phyloP scores from a whole-genome alignment of 768 basidiomycete species.

The Phanerochaete carnosa region DNA sequence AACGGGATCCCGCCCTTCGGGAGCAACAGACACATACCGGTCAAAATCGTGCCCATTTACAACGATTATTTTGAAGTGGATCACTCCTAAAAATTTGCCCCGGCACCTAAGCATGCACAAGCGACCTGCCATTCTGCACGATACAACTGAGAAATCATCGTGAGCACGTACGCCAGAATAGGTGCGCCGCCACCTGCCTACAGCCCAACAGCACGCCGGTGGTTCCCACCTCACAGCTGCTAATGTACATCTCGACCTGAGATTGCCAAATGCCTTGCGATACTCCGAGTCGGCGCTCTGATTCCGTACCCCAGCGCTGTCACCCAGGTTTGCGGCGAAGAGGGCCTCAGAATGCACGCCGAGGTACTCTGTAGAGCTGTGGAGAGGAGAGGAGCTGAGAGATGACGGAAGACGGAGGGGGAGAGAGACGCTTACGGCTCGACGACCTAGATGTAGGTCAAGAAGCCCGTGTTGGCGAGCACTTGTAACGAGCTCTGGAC shows the following conservation, averaged over 20 bases:
- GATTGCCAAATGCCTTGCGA: constrained; percentile 36
- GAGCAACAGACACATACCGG: constrained; percentile 25
- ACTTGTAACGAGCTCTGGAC: constrained; percentile 54
- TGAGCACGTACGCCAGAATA: constrained; percentile 50
- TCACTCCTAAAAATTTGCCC: constrained; percentile 50
- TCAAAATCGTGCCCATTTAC: constrained; percentile 50
- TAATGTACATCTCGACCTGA: constrained; percentile 39
- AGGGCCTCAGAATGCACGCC: constrained; percentile 29
- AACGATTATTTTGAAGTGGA: constrained; percentile 32
- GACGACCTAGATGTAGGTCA: constrained; percentile 57
- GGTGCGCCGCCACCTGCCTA: constrained; percentile 43
- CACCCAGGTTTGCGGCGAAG: constrained; percentile 43
- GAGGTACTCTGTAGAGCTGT: constrained; percentile 33
- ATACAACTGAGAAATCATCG: not conserved
- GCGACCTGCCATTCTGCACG: too few species aligned
- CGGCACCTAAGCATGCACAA: constrained; percentile 13
- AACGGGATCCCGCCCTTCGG: not conserved
- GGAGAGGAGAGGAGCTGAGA: not conserved
- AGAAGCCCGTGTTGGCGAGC: constrained; percentile 49
- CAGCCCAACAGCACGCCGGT: constrained; percentile 54
- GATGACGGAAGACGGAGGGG: not conserved
- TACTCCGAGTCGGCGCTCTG: constrained; percentile 40
- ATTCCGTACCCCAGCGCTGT: constrained; percentile 36
- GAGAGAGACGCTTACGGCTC: constrained; percentile 46
- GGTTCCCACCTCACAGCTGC: constrained; percentile 42